Base-by-base conservation (phyloP, 805 yeast species). In the Kregervanrija delftensis region DNA sequence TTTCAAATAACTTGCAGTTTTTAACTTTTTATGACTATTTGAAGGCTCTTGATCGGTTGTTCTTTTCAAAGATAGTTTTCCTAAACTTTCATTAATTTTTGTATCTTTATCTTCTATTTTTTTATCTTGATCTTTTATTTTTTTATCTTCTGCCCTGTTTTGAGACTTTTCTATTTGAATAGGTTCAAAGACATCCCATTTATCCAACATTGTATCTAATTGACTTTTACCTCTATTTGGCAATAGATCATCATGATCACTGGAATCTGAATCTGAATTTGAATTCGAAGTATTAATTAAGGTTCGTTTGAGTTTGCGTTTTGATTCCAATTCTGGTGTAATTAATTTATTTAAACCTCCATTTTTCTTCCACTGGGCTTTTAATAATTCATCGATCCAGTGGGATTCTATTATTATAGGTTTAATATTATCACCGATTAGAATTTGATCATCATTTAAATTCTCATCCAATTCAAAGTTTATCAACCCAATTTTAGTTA, bases 301-400 rank as follows among this genome's bases (percentile, higher is more conserved):
- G 8, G 8, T 22, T 8, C 28, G 6, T 22, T 22, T 22, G 28
- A 6, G 28, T 5, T 22, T 22, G 28, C 8, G 8, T 22, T 22
- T 22, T 6, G 8, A 22, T 11, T 16, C 30, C 11, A 28, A 10
- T 30, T 44, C 22, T 13, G 49, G 49, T 16, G 41, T 41, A 3
- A 46, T 17, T n/a, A 30, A 40, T 2, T 28, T 17, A 11, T 39
- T 32, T n/a, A 49, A 39, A 8, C 35, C 33, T 3, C 52, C 52
- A 8, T 16, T n/a, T 5, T 22, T 40, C 15, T 46, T 35, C 52
- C 52, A 49, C 3, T 38, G 16, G 5, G 35, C 13, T 17, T 30
- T 35, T 12, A 37, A 13, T 10, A 49, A 13, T 8, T 15, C 15
- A 14, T 33, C 12, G 2, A 40, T 15, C 52, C 52, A 49, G 4